Percentiles rank a stretch among this genome's conserved stretches.
These are phyloP conservation scores for Colletotrichum chlorophyti DNA, from an alignment of 2,329 filamentous ascomycete genomes.

Conservation along the genomic window DNA sequence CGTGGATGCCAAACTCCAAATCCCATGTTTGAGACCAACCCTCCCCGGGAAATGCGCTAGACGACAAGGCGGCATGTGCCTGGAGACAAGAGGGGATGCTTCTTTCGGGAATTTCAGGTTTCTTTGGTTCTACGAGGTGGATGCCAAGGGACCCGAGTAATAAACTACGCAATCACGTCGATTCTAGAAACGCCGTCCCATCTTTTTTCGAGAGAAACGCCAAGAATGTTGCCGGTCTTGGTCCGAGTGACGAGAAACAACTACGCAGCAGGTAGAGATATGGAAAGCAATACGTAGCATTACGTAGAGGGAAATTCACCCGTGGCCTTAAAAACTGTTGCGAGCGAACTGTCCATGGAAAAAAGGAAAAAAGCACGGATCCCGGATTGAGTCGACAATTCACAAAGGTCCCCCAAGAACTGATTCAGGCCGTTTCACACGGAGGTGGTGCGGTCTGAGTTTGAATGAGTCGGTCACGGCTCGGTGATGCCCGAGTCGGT, in stretches of 20 bases:
- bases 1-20: too few relatives aligned
- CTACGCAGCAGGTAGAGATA: too few relatives aligned
- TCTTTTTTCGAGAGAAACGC: background rate
- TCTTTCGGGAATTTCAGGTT: background rate
- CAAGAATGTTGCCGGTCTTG: slow-evolving; percentile 8
- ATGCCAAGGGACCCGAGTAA: slow-evolving; percentile 2
- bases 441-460: slow-evolving; percentile 9
- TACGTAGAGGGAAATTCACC: background rate
- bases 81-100: background rate
- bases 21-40: background rate
- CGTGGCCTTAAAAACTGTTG: background rate
- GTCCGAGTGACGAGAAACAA: background rate
- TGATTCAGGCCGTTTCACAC: slow-evolving; percentile 27
- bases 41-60: background rate
- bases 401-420: slow-evolving; percentile 10
- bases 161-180: slow-evolving; percentile 13
- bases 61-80: background rate
- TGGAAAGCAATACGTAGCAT: background rate
- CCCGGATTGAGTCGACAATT: background rate
- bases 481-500: slow-evolving; percentile 12
- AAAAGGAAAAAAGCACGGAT: too few relatives aligned
- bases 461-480: slow-evolving; percentile 5
- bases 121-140: too few relatives aligned
- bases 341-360: too few relatives aligned
- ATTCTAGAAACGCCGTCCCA: slow-evolving; percentile 13